Evolutionary conservation across 495 filamentous ascomycete species (phyloP).

Genomic region (Daldinia vernicosa): DNA sequence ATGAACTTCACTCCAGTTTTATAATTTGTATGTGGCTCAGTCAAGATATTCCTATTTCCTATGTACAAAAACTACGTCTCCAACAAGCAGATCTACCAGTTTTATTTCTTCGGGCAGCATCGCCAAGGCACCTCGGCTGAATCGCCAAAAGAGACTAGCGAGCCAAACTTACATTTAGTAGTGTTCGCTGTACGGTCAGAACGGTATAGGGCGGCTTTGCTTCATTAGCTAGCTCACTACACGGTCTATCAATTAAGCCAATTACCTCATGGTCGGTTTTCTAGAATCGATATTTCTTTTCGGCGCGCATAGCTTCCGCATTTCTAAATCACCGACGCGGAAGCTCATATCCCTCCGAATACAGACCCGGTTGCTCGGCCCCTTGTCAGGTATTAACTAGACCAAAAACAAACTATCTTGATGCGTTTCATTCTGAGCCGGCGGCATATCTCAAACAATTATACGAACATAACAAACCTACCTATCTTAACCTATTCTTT

Average conservation of each 20-base stretch:
- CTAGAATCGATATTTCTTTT: slow-evolving; percentile 19
- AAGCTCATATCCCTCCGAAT: slow-evolving; percentile 24
- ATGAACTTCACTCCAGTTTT: slow-evolving; percentile 22
- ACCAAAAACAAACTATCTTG: slow-evolving; percentile 14
- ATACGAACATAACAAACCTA: neutral
- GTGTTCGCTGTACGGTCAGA: slow-evolving; percentile 4
- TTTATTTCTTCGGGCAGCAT: slow-evolving; percentile 19
- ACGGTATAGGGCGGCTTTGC: slow-evolving; percentile 13
- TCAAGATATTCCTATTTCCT: slow-evolving; percentile 17
- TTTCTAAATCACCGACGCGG: slow-evolving; percentile 31
- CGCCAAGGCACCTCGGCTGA: slow-evolving; percentile 28
- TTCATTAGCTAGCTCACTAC: slow-evolving; percentile 20
- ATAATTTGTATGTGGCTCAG: slow-evolving; percentile 19
- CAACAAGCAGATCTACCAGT: slow-evolving; percentile 9
- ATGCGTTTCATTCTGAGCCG: slow-evolving; percentile 4
- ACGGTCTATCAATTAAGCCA: neutral
- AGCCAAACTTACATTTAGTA: slow-evolving; percentile 24
- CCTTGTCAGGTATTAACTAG: slow-evolving; percentile 18
- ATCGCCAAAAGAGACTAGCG: slow-evolving; percentile 36
- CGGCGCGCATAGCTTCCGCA: slow-evolving; percentile 28
- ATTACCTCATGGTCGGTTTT: slow-evolving; percentile 30
- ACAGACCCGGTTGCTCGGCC: slow-evolving; percentile 17
- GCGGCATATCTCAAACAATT: slow-evolving; percentile 1
- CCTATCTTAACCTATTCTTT: neutral
- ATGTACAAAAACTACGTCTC: slow-evolving; percentile 17